Percentiles rank a stretch among this genome's conserved stretches.
Conservation (phyloP, 768 basidiomycete genomes). For the Psilocybe azurescens region DNA sequence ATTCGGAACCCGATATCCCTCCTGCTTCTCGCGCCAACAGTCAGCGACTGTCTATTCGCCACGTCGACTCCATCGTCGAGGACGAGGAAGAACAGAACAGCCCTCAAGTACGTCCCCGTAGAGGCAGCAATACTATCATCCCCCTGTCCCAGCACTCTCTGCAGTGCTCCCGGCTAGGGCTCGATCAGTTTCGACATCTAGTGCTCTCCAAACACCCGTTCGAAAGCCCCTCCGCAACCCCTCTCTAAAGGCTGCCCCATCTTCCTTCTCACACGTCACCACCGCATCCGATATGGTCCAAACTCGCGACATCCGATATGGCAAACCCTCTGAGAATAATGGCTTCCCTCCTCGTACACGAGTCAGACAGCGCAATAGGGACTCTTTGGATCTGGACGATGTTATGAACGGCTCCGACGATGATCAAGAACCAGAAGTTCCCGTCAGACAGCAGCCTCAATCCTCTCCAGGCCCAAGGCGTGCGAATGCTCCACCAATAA, state of each 20-base stretch:
- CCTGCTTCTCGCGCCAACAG: slow-evolving; percentile 35
- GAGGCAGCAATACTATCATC: slow-evolving; percentile 50
- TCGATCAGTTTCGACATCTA: slow-evolving; percentile 48
- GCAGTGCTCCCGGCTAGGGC: slow-evolving; percentile 37
- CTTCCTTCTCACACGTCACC: slow-evolving; percentile 29
- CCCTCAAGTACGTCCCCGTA: slow-evolving; percentile 47
- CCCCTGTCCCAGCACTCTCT: slow-evolving; percentile 37
- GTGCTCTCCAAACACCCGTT: slow-evolving; percentile 31
- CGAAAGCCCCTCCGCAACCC: slow-evolving; percentile 35
- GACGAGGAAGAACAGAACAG: slow-evolving; percentile 59
- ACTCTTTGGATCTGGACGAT: slow-evolving; percentile 78
- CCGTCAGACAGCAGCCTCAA: slow-evolving; percentile 24
- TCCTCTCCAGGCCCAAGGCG: slow-evolving; percentile 28
- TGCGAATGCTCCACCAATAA: slow-evolving; percentile 13
- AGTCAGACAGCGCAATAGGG: slow-evolving; percentile 58
- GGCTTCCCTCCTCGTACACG: slow-evolving; percentile 55
- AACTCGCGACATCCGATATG: slow-evolving; percentile 27
- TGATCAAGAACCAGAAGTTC: slow-evolving; percentile 42
- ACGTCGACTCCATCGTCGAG: slow-evolving; percentile 69
- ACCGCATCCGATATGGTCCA: slow-evolving; percentile 35
- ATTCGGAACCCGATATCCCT: slow-evolving; percentile 38
- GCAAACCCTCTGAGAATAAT: slow-evolving; percentile 30
- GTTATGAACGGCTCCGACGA: slow-evolving; percentile 74
- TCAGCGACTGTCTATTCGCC: slow-evolving; percentile 51
- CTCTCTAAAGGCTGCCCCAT: slow-evolving; percentile 34